These are phyloP conservation scores for Xylaria sp. DNA, from an alignment of 2,329 filamentous ascomycete species.

Conservation along the genomic window DNA sequence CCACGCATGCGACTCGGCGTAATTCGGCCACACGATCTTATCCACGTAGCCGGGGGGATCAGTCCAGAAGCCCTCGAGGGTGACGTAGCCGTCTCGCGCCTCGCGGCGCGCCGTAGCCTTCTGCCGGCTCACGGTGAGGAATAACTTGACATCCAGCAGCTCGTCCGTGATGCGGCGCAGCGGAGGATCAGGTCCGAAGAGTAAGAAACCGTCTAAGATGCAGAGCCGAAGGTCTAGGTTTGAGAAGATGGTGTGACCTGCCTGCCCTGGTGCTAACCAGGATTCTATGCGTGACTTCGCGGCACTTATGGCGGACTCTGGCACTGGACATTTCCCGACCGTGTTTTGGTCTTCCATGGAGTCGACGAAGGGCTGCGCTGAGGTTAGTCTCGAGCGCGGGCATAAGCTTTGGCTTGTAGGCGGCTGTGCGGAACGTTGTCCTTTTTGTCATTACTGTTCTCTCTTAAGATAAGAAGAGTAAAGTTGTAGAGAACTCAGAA, in stretches of 20 bases:
- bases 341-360: slow-evolving; percentile 73
- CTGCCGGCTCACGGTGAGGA: slow-evolving; percentile 75
- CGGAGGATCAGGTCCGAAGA: slow-evolving; percentile 68
- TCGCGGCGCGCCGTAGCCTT: slow-evolving; percentile 73
- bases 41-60: slow-evolving; percentile 96
- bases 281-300: slow-evolving; percentile 59
- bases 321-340: slow-evolving; percentile 64
- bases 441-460: not conserved
- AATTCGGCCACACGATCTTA: slow-evolving; percentile 95
- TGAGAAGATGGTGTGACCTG: slow-evolving; percentile 51
- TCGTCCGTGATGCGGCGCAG: slow-evolving; percentile 57
- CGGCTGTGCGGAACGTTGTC: not conserved
- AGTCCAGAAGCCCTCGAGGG: slow-evolving; percentile 89
- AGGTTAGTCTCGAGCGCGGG: slow-evolving; percentile 19
- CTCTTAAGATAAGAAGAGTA: not conserved
- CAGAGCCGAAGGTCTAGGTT: slow-evolving; percentile 63
- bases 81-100: slow-evolving; percentile 79
- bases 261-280: slow-evolving; percentile 58
- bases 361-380: slow-evolving; percentile 57
- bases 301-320: slow-evolving; percentile 57
- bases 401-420: not conserved
- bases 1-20: slow-evolving; percentile 82
- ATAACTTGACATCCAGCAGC: slow-evolving; percentile 78
- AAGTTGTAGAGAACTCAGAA: not conserved
- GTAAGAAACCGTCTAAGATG: slow-evolving; percentile 87